Evolutionary conservation across 192 early-diverging fungal genomes (phyloP), one percentile per base, ranked within the genome.

Genomic region (Pecoramyces ruminantium): DNA sequence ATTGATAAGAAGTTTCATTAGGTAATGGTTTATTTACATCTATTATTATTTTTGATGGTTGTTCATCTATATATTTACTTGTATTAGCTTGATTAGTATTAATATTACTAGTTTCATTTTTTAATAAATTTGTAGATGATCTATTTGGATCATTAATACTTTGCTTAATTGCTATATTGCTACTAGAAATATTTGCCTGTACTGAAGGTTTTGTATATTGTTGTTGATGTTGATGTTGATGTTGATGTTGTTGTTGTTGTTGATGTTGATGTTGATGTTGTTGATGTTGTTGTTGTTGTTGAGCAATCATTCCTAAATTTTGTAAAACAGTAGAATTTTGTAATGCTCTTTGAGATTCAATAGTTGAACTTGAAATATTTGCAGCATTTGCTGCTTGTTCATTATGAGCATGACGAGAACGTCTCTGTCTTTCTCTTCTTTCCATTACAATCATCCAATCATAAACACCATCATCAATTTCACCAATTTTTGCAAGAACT

Each of bases 401-500:
- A 67, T 67, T 67, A 67, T 67, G 51, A 67, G 51, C 17, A 67
- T 67, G 51, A 67, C 51, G 51, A 25, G 51, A 18, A 67, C 51
- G 51, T 67, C 51, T 67, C 9, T 1, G 17, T 67, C 51, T 67
- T 67, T 67, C 51, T 67, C 51, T 67, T 67, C 51, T 67, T 67
- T 92, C 90, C 80, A 92, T 87, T n/a, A 87, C 86, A 29, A 86
- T 34, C 89, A 95, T 94, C 97, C 97, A 99, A 86, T 99, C 97
- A 82, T 94, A 99, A 29, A 98, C 87, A 25, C 93, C 92, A 85
- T 99, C 97, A 83, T 99, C 96, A 30, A 83, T 83, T 81, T 95
- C 92, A 77, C 92, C 92, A 30, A 87, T 85, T 28, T 88, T 89
- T 51, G 87, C 86, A 77, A 95, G 83, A 13, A 84, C 83, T 82